Percentiles rank a stretch among this genome's conserved stretches.
phyloP scores from a whole-genome alignment of 345 rosid genomes.

The Hevea brasiliensis region DNA sequence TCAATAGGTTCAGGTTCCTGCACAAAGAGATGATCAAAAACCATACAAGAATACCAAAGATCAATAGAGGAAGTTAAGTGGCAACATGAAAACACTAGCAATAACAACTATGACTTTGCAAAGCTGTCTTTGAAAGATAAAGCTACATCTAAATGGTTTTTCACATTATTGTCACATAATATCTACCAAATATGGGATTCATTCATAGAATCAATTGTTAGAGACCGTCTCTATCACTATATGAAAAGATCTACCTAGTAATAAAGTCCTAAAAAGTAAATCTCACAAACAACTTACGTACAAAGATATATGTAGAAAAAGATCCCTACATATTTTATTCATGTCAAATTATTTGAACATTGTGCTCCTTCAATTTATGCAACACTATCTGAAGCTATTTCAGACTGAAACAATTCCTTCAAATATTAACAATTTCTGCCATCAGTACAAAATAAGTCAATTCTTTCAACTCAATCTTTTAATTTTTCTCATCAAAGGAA shows the following conservation, averaged over 20 bases:
- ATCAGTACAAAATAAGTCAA: background rate
- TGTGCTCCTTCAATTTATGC: background rate
- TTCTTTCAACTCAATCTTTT: background rate
- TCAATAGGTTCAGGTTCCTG: constrained; percentile 95
- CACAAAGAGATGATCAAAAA: background rate
- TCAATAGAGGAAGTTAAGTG: background rate
- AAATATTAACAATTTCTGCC: background rate
- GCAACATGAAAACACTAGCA: background rate
- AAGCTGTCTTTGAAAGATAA: background rate
- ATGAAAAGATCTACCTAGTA: background rate
- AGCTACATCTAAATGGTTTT: background rate
- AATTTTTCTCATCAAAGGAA: background rate
- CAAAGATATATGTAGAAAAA: background rate
- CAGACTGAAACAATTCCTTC: background rate
- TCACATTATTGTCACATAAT: background rate
- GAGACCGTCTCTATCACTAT: background rate
- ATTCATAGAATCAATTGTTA: background rate
- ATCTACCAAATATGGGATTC: background rate
- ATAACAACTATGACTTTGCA: background rate
- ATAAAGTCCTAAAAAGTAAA: background rate
- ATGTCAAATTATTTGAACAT: background rate
- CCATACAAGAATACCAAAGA: background rate
- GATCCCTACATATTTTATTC: background rate
- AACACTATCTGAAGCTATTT: background rate
- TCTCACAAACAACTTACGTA: background rate